Evolutionary conservation across 179 eudicot genomes (phyloP), one percentile per base, ranked within the genome.

Genomic region (Gypsophila paniculata): DNA sequence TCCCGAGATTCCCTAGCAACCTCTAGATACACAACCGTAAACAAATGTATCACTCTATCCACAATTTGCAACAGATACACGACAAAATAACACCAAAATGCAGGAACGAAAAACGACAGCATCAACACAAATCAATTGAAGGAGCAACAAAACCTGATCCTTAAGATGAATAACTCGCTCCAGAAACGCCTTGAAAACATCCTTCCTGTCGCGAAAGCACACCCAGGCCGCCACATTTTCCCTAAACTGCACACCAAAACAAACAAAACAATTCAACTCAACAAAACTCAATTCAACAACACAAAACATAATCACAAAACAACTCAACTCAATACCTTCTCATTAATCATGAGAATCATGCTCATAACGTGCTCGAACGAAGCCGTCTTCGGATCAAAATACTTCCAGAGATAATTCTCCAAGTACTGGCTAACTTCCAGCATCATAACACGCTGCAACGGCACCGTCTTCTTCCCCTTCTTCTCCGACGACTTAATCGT

Each of bases 201-300:
- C 90, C 78, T 88, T 88, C 73, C 83, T 85, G 29, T 91, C 87
- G 77, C 89, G 84, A 78, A 93, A 93, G 74, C 98, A 91, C 65
- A 85, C 84, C 98, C 98, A 93, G 57, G 97, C 98, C 52, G 98
- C 97, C 60, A 93, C 93, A 75, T 91, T 93, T 73, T 93, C 98
- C 48, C 98, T 87, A 78, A 93, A 93, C 98, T 93, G 88, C 85
- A 87, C 58, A 59, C 8, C 65, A 44, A 25, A 18, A 57, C 7
- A 18, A 55, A 2, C 8, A 49, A 46, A 7, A 66, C 4, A 61
- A 44, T 8, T 52, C n/a, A 21, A 3, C 60, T 29, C 34, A 29
- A 55, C 46, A 44, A 63, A 19, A 29, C 8, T 25, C 23, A 44
- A 57, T 22, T 53, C 29, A 8, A 8, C 68, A 70, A 1, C 8